A percentile compares a stretch with the other conserved stretches of the same genome.
These are phyloP conservation scores for Plasmopara muralis DNA, from an alignment of 352 stramenopile genomes.

Conservation along the genomic window DNA sequence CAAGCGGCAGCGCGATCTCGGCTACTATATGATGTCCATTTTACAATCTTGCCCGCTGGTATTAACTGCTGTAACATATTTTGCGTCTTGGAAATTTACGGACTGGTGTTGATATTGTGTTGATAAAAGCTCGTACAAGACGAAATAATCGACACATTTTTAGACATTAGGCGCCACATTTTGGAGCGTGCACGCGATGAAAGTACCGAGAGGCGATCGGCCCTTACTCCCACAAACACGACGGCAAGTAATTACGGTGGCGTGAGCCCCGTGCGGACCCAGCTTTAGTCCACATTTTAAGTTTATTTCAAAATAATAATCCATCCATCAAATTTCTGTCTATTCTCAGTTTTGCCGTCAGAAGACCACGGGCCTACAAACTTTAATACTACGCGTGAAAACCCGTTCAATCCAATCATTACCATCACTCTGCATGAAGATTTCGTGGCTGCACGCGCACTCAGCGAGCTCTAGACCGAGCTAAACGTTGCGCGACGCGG, in stretches of 20 bases:
- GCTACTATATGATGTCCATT: conserved; percentile 82
- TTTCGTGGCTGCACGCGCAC: conserved; percentile 32
- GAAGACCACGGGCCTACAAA: conserved; percentile 16
- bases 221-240: conserved; percentile 18
- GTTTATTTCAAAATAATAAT: conserved; percentile 12
- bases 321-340: background rate
- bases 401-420: conserved; percentile 25
- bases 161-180: conserved; percentile 85
- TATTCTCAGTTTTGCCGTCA: conserved; percentile 10
- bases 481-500: conserved; percentile 23
- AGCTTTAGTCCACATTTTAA: conserved; percentile 10
- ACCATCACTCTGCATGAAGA: conserved; percentile 35
- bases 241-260: conserved; percentile 17
- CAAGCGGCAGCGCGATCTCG: conserved; percentile 81
- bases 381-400: conserved; percentile 4
- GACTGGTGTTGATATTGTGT: background rate
- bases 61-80: background rate
- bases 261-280: conserved; percentile 13
- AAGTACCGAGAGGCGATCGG: conserved; percentile 23
- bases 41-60: conserved; percentile 74
- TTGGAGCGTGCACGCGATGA: conserved; percentile 57
- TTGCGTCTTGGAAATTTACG: background rate
- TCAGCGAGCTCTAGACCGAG: conserved; percentile 19
- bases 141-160: conserved; percentile 83
- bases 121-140: conserved; percentile 60